A percentile compares a stretch with the other conserved stretches of the same genome.
Conservation (phyloP, 1,284 basidiomycete genomes). For the Ceratobasidium sp. region DNA sequence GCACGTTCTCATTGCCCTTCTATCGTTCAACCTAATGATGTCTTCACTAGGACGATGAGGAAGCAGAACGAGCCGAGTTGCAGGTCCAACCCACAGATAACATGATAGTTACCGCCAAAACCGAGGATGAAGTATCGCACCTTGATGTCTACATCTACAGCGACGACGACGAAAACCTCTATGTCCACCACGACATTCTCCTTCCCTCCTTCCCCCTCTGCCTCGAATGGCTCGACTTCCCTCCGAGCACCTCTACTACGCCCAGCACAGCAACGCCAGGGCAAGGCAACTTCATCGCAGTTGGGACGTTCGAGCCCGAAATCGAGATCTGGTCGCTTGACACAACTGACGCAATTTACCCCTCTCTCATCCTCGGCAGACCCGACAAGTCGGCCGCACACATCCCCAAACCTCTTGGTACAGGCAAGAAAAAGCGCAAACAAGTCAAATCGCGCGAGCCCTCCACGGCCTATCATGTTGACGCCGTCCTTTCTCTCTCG, state of each 20-base stretch:
- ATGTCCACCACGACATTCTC: slow-evolving; percentile 98
- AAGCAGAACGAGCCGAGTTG: slow-evolving; percentile 87
- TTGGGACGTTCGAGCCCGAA: slow-evolving; percentile 96
- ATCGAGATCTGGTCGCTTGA: slow-evolving; percentile 99
- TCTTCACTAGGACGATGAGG: slow-evolving; percentile 60
- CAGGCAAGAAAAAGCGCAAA: slow-evolving; percentile 94
- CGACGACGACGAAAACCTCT: slow-evolving; percentile 89
- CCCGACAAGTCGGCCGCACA: slow-evolving; percentile 85
- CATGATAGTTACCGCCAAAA: slow-evolving; percentile 91
- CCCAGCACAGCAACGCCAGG: slow-evolving; percentile 43
- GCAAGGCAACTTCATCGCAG: slow-evolving; percentile 89
- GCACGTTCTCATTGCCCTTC: slow-evolving; percentile 56
- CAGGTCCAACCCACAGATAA: slow-evolving; percentile 92
- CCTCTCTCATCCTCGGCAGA: slow-evolving; percentile 88
- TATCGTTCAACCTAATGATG: neutral
- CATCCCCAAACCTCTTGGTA: slow-evolving; percentile 75
- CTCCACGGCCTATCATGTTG: slow-evolving; percentile 84
- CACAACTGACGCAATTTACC: slow-evolving; percentile 92
- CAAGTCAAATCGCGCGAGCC: slow-evolving; percentile 75
- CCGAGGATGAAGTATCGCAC: slow-evolving; percentile 95
- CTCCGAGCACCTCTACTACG: slow-evolving; percentile 64
- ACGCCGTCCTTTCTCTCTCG: slow-evolving; percentile 87
- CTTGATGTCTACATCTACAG: slow-evolving; percentile 96
- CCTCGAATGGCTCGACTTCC: slow-evolving; percentile 98
- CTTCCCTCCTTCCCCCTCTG: slow-evolving; percentile 97